Base-by-base conservation (phyloP, 2,329 filamentous ascomycete genomes). In the Calonectria leucothoes region DNA sequence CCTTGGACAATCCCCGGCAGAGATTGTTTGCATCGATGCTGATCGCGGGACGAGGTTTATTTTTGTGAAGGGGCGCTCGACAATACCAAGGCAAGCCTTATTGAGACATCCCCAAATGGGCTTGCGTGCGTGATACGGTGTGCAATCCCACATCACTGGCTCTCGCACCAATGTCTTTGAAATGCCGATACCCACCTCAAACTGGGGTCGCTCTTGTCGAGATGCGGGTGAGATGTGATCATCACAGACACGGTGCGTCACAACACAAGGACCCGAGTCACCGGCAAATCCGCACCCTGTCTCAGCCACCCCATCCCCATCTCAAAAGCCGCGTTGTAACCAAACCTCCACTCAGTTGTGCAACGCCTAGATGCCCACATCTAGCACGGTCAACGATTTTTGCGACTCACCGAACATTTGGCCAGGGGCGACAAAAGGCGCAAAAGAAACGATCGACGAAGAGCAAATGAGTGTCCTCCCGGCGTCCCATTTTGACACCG, bases 231-330 rank as follows among this genome's bases (percentile, higher is more conserved):
- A 66, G 48, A 52, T 66, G 17, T 66, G 33, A 39, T 10, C 33
- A 42, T 61, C 61, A 61, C 52, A 48, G 63, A 63, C 61, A 70
- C 51, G 64, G 45, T 31, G 27, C 37, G 27, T 48, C 59, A 29
- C 59, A 31, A 23, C 29, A 42, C 57, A 61, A 27, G 55, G 35
- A 17, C 25, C n/a, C 35, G 23, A 39, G 23, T 23, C 33, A 23
- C 55, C 55, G 10, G n/a, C 35, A 23, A 61, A 39, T 61, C 33
- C 55, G 33, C 31, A 17, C 55, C 35, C 35, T 59, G 55, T 59
- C 55, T 39, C 33, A 25, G 25, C n/a, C 55, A 45, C 35, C 33
- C 33, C n/a, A 37, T 27, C 55, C 17, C 27, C 35, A 61, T 52
- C 49, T 31, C 27, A 17, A 39, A 61, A 29, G 42, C n/a, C 55